A percentile compares a stretch with the other conserved stretches of the same genome.
These are phyloP conservation scores for Penicillium coprophilum DNA, from an alignment of 495 filamentous ascomycete genomes.

Conservation along the genomic window DNA sequence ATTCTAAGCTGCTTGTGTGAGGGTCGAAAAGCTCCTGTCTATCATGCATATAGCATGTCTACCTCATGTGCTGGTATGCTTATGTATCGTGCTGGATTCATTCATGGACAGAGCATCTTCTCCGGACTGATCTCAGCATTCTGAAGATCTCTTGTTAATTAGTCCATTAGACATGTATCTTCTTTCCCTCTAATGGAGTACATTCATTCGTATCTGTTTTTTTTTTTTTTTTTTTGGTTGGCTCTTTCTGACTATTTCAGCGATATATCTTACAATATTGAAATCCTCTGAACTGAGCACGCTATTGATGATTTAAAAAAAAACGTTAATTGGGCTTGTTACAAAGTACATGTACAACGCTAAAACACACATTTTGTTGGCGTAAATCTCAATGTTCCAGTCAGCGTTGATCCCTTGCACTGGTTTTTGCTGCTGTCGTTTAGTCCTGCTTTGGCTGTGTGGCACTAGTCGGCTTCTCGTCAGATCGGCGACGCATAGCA, in stretches of 20 bases:
- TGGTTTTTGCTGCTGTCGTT: background rate
- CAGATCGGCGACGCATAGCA: constrained; percentile 38
- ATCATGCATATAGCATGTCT: background rate
- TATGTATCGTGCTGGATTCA: constrained; percentile 13
- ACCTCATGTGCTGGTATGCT: background rate
- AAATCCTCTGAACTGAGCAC: background rate
- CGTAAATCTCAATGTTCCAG: background rate
- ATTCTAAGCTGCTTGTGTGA: constrained; percentile 35
- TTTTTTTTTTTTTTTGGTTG: background rate
- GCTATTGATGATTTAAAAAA: background rate
- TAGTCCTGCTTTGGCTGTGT: background rate
- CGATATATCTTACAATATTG: background rate
- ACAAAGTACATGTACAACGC: constrained; percentile 1
- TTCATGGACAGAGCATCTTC: constrained; percentile 2
- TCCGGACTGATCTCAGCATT: background rate
- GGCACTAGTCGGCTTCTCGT: constrained; percentile 28
- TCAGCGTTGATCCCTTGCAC: background rate
- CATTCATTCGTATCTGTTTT: constrained; percentile 28
- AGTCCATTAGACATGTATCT: constrained; percentile 17
- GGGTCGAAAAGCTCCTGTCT: constrained; percentile 6
- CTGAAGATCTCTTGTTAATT: constrained; percentile 19
- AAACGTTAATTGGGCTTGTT: background rate
- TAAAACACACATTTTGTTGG: background rate
- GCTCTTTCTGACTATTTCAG: background rate
- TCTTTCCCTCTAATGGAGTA: constrained; percentile 39